Percentiles rank a stretch among this genome's conserved stretches.
phyloP scores from a whole-genome alignment of 495 filamentous ascomycete species.

The Neurospora sp. region DNA sequence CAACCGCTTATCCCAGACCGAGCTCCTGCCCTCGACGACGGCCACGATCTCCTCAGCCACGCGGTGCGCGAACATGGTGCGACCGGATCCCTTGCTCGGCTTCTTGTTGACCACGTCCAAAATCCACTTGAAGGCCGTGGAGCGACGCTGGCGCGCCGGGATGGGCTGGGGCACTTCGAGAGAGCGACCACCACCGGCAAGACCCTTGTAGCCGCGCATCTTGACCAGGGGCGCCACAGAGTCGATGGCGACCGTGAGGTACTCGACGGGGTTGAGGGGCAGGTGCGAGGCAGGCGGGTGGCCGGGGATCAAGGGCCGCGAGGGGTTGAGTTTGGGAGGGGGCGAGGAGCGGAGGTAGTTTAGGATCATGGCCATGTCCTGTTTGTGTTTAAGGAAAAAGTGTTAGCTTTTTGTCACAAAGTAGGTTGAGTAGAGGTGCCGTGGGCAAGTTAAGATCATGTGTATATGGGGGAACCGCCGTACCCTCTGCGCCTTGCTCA shows the following conservation, averaged over 20 bases:
- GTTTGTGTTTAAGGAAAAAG: conserved; percentile 2
- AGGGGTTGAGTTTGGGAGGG: conserved; percentile 58
- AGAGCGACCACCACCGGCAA: conserved; percentile 75
- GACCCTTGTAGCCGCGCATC: conserved; percentile 61
- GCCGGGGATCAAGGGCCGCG: conserved; percentile 60
- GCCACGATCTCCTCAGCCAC: conserved; percentile 81
- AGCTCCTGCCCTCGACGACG: conserved; percentile 76
- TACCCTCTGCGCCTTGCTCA: conserved; percentile 74
- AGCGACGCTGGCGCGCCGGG: conserved; percentile 58
- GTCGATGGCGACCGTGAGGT: conserved; percentile 84
- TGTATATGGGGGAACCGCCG: conserved; percentile 14
- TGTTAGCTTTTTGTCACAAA: conserved; percentile 1
- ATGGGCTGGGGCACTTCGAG: conserved; percentile 78
- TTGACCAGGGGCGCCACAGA: conserved; percentile 86
- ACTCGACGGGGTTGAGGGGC: conserved; percentile 65
- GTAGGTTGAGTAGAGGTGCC: neutral
- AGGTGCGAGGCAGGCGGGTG: conserved; percentile 63
- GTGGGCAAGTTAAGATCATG: neutral
- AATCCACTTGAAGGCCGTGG: conserved; percentile 78
- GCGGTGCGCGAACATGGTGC: conserved; percentile 56
- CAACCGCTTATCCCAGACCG: conserved; percentile 70
- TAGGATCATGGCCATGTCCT: conserved; percentile 82
- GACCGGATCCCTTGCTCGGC: conserved; percentile 51
- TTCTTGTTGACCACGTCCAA: conserved; percentile 67
- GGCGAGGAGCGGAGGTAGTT: conserved; percentile 77